Base-by-base conservation (phyloP, 73 alveolate species). In the Paramecium octaurelia region DNA sequence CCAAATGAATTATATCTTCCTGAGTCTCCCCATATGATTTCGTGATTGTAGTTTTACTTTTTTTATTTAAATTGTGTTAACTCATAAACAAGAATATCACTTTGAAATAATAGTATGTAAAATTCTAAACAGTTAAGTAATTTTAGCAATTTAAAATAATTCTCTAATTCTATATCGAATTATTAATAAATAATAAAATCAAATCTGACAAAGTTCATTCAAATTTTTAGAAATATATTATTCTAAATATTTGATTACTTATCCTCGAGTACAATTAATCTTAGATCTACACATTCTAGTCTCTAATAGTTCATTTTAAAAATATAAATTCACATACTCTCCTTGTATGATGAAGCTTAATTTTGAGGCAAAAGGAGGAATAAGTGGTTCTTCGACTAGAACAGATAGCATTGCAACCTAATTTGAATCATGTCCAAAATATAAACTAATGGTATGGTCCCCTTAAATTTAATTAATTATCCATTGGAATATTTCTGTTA, bases 391-490 rank as follows among this genome's bases (percentile, higher is more conserved):
- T 23, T 80, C 75, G 20, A 40, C 12, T 23, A 80, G 20, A 11
- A 80, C 91, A 40, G 91, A 6, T 34, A 80, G 10, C 6, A 80
- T 80, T 21, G 91, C 91, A 20, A 80, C 27, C 23, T 80, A 48
- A 80, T 80, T 80, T 2, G 91, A 80, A 80, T 80, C 91, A 80
- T 80, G 91, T 44, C 91, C 91, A 40, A 43, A 46, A 48, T 80
- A 80, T 34, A 34, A n/a, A 80, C 91, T 80, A 43, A 44, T 21
- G 10, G 43, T 18, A 44, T 20, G 16, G n/a, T 80, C 91, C 11
- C 34, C 38, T 4, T 80, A 4, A 10, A 80, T 20, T 48, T 80
- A 34, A 24, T 80, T 2, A 31, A 80, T 80, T n/a, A 46, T 23
- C 91, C 91, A 80, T 44, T 46, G 4, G 46, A 80, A 80, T 42